These are phyloP conservation scores for Micractinium sp. DNA, from an alignment of 139 green algal genomes.

Conservation along the genomic window DNA sequence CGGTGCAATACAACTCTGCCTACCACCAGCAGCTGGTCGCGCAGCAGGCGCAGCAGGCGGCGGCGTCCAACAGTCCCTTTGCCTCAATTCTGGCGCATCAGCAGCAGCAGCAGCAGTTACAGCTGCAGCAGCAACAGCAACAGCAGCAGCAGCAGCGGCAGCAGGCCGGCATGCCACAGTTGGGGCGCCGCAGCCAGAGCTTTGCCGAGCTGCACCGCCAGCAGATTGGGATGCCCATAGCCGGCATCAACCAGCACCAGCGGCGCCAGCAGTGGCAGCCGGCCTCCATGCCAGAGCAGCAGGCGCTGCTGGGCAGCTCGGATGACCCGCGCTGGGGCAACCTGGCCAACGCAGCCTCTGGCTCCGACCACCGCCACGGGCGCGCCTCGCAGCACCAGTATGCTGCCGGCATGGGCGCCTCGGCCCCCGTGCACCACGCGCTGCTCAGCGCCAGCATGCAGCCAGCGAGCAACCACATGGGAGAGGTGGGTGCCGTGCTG, in stretches of 20 bases:
- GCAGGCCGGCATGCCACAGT: not conserved
- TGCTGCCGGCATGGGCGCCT: constrained; percentile 2
- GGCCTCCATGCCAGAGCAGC: constrained; percentile 43
- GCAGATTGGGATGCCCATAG: not conserved
- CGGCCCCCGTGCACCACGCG: not conserved
- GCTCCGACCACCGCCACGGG: not conserved
- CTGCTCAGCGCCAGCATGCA: constrained; percentile 13
- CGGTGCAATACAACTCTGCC: constrained; percentile 12
- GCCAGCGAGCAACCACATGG: not conserved
- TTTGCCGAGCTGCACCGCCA: constrained; percentile 26
- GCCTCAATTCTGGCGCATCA: not conserved
- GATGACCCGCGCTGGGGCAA: constrained; percentile 33
- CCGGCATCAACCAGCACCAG: not conserved
- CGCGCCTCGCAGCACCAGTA: not conserved
- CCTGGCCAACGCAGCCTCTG: constrained; percentile 16
- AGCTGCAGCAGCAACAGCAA: constrained; percentile 22
- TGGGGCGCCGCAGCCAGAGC: constrained; percentile 24
- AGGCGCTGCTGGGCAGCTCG: constrained; percentile 29
- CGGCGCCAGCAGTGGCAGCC: constrained; percentile 32
- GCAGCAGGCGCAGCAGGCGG: not conserved
- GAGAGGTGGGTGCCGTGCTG: not conserved
- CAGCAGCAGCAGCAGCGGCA: not conserved
- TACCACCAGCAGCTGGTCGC: constrained; percentile 7
- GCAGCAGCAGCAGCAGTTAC: not conserved
- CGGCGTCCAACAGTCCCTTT: not conserved